Evolutionary conservation across 2,329 filamentous ascomycete species (phyloP).

Genomic region (Aplosporella prunicola): DNA sequence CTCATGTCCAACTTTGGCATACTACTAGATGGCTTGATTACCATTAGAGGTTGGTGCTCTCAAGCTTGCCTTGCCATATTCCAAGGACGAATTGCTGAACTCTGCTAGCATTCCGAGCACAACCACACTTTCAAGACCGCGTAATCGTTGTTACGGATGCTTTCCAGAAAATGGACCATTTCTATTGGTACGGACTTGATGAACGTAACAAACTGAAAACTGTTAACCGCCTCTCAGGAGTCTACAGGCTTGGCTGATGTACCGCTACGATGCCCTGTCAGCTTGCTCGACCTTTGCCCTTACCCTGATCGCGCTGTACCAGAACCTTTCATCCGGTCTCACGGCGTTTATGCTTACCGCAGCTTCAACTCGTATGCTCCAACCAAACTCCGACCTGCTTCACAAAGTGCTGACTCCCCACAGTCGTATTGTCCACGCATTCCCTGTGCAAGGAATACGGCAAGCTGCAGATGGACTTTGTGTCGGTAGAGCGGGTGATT

Average conservation of each 20-base stretch:
- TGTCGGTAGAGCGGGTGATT: conserved; percentile 77
- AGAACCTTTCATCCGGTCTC: conserved; percentile 64
- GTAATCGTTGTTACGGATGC: conserved; percentile 75
- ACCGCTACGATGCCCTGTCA: conserved; percentile 65
- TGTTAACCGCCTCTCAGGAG: conserved; percentile 32
- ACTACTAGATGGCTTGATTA: conserved; percentile 74
- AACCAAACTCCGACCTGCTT: neutral
- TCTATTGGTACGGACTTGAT: conserved; percentile 59
- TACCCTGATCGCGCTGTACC: conserved; percentile 64
- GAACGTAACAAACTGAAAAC: neutral
- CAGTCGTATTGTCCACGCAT: conserved; percentile 56
- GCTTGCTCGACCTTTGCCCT: conserved; percentile 64
- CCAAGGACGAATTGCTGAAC: too few species aligned
- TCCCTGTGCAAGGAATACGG: conserved; percentile 71
- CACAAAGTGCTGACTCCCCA: neutral
- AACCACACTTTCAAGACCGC: conserved; percentile 67
- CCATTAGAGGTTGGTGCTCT: conserved; percentile 48
- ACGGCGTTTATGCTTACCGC: conserved; percentile 76
- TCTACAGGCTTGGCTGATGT: conserved; percentile 74
- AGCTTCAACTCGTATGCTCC: conserved; percentile 48
- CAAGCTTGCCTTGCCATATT: conserved; percentile 23
- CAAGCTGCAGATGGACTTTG: conserved; percentile 82
- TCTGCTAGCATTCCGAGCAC: conserved; percentile 62
- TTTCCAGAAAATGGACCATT: conserved; percentile 93
- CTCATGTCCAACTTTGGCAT: conserved; percentile 90